A percentile compares a stretch with the other conserved stretches of the same genome.
These are phyloP conservation scores for Chloromonas sp. DNA, from an alignment of 163 green algal genomes.

Conservation along the genomic window DNA sequence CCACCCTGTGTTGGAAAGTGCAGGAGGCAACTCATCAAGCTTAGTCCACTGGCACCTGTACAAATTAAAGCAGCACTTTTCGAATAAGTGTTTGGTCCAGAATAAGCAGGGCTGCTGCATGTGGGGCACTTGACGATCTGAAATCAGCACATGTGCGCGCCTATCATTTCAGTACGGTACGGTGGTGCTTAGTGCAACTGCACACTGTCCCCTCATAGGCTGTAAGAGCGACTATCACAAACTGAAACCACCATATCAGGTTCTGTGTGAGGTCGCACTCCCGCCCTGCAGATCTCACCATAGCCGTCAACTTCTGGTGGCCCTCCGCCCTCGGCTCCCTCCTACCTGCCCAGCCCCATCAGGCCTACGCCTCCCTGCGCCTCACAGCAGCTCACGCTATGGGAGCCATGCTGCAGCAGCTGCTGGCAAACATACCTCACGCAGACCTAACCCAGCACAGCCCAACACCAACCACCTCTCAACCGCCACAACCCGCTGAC, in stretches of 20 bases:
- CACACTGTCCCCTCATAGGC: background rate
- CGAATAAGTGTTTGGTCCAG: too few relatives aligned
- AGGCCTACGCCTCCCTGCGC: background rate
- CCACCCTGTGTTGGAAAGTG: background rate
- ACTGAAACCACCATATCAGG: too few relatives aligned
- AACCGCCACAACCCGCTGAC: too few relatives aligned
- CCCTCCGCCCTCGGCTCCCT: constrained; percentile 3
- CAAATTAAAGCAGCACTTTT: too few relatives aligned
- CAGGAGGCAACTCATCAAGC: background rate
- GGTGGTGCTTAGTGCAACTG: background rate
- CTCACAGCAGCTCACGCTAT: background rate
- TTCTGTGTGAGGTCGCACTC: background rate
- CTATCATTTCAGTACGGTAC: background rate
- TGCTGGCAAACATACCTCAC: background rate
- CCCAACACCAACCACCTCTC: too few relatives aligned
- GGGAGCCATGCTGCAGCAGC: background rate
- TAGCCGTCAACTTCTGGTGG: constrained; percentile 37
- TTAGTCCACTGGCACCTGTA: background rate
- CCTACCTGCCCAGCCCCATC: too few relatives aligned
- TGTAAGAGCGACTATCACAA: too few relatives aligned
- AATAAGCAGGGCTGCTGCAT: background rate
- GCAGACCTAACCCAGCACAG: background rate
- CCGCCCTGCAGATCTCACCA: constrained; percentile 9
- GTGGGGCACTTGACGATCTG: background rate
- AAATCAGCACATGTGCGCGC: background rate